Evolutionary conservation across 139 green algal genomes (phyloP).

Genomic region (Coelastrella sp.): DNA sequence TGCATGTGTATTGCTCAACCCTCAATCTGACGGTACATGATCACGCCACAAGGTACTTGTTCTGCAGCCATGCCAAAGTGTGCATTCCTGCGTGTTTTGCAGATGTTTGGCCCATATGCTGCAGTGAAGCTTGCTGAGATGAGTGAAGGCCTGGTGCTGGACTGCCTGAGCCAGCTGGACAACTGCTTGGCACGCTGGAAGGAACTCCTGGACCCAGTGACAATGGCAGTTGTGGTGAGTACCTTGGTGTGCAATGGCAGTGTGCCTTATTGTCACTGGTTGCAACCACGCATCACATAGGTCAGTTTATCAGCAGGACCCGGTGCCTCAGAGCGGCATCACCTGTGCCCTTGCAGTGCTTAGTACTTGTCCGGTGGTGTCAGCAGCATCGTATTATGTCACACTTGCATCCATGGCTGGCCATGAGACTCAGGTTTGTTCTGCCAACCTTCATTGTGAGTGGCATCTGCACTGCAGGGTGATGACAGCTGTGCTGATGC

Average conservation of each 20-base stretch:
- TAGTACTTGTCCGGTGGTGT: too few species aligned
- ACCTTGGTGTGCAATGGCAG: not conserved
- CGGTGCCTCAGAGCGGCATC: too few species aligned
- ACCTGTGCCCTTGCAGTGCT: too few species aligned
- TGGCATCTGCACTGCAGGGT: not conserved
- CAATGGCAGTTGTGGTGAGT: constrained; percentile 39
- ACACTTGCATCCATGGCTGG: too few species aligned
- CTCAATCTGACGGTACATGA: not conserved
- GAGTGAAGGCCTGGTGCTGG: constrained; percentile 3
- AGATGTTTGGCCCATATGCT: constrained; percentile 50
- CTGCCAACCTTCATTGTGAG: not conserved
- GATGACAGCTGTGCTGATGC: constrained; percentile 33
- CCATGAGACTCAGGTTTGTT: too few species aligned
- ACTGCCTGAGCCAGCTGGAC: constrained; percentile 41
- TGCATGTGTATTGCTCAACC: too few species aligned
- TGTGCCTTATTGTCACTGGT: too few species aligned
- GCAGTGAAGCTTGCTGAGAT: constrained; percentile 29
- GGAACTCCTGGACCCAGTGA: constrained; percentile 43
- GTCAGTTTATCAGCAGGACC: too few species aligned
- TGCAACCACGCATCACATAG: too few species aligned
- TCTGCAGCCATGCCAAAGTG: not conserved
- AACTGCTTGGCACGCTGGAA: not conserved
- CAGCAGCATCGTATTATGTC: too few species aligned
- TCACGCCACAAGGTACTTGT: not conserved
- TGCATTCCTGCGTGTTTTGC: not conserved